phyloP scores from a whole-genome alignment of 345 rosid genomes.

The Alliaria petiolata region DNA sequence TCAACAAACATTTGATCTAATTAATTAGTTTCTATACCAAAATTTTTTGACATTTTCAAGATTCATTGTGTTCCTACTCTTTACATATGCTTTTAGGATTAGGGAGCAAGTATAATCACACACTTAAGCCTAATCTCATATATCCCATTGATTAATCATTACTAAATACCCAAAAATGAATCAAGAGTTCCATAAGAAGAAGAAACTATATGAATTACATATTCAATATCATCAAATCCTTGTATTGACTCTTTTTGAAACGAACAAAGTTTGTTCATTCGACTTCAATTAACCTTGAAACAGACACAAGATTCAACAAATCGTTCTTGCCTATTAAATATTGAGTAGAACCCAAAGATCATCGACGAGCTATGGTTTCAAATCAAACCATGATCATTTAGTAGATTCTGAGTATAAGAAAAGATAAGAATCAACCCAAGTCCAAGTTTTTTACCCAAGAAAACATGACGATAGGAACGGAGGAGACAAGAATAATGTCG shows the following conservation, averaged over 20 bases:
- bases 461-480: background rate
- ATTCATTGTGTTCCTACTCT: background rate
- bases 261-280: slow-evolving; percentile 35
- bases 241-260: background rate
- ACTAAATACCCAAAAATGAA: background rate
- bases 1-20: slow-evolving; percentile 17
- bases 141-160: background rate
- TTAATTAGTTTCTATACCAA: background rate
- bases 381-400: slow-evolving; percentile 55
- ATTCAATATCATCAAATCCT: background rate
- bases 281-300: slow-evolving; percentile 37
- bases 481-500: no score
- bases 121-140: background rate
- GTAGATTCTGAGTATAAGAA: slow-evolving; percentile 41
- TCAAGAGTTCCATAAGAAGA: background rate
- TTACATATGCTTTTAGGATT: slow-evolving; percentile 10
- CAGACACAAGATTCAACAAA: slow-evolving; percentile 31
- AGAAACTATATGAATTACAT: no score
- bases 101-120: background rate
- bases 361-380: slow-evolving; percentile 33
- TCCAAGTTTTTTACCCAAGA: no score
- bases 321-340: background rate
- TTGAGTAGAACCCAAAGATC: background rate
- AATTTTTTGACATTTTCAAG: slow-evolving; percentile 11
- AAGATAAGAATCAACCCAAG: background rate